Conservation (phyloP, 768 basidiomycete species). For the Gymnopilus dilepis region DNA sequence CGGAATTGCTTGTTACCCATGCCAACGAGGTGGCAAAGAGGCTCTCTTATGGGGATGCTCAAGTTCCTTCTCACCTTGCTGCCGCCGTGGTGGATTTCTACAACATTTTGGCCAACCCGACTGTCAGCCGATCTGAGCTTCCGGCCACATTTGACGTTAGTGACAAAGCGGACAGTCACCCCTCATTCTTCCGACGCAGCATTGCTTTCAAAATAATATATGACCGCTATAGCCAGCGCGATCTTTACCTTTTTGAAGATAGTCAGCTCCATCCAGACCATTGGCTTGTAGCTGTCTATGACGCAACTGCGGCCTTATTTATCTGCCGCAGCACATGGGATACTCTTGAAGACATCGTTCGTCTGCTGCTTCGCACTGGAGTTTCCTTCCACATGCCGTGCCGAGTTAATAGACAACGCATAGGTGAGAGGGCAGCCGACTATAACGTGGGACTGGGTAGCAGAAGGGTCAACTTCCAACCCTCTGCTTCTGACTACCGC, state of each 20-base stretch:
- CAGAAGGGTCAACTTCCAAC: not conserved
- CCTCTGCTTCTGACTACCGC: not conserved
- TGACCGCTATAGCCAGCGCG: no score
- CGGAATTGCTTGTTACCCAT: not conserved
- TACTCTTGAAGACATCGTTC: not conserved
- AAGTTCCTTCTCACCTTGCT: not conserved
- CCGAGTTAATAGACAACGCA: not conserved
- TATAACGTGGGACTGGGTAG: not conserved
- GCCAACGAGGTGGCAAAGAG: not conserved
- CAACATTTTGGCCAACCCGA: not conserved
- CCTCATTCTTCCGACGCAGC: not conserved
- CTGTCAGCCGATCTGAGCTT: not conserved
- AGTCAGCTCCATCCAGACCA: not conserved
- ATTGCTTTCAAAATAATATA: no score
- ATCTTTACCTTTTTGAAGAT: not conserved
- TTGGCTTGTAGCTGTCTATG: not conserved
- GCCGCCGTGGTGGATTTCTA: not conserved
- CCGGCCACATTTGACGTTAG: no score
- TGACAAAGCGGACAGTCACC: no score
- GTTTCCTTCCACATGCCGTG: not conserved
- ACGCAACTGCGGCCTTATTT: not conserved
- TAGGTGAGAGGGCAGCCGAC: not conserved
- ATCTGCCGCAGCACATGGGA: not conserved
- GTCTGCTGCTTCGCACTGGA: not conserved
- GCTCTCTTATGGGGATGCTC: not conserved